Evolutionary conservation across 352 stramenopile genomes (phyloP).

Genomic region (Detonula confervacea): DNA sequence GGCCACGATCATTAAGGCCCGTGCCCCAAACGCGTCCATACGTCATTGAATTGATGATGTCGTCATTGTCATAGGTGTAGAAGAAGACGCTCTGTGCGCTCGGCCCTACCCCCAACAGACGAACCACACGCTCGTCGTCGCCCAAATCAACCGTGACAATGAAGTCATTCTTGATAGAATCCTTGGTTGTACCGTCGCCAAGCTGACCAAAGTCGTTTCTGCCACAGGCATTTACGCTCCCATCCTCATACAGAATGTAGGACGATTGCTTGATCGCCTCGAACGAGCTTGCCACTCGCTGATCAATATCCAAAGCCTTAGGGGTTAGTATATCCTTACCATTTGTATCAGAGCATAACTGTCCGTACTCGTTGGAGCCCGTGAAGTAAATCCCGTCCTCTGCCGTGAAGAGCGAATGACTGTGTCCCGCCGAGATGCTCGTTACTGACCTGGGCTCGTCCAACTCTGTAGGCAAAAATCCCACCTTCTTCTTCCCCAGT

Average conservation of each 20-base stretch:
- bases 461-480: slow-evolving; percentile 16
- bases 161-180: slow-evolving; percentile 1
- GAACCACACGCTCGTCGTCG: neutral
- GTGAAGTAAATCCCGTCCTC: slow-evolving; percentile 44
- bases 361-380: slow-evolving; percentile 50
- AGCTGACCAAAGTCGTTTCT: slow-evolving; percentile 30
- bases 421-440: slow-evolving; percentile 44
- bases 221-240: slow-evolving; percentile 22
- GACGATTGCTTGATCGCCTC: slow-evolving; percentile 31
- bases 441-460: slow-evolving; percentile 17
- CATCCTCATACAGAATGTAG: slow-evolving; percentile 25
- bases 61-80: slow-evolving; percentile 23
- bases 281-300: slow-evolving; percentile 21
- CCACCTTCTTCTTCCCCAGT: slow-evolving; percentile 24
- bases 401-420: slow-evolving; percentile 47
- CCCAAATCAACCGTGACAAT: neutral
- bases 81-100: slow-evolving; percentile 30
- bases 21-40: slow-evolving; percentile 34
- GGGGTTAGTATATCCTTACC: slow-evolving; percentile 18
- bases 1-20: slow-evolving; percentile 46
- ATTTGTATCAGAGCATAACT: slow-evolving; percentile 40
- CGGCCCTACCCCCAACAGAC: slow-evolving; percentile 9
- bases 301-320: slow-evolving; percentile 14
- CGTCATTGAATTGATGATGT: too few species aligned
- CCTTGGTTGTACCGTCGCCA: slow-evolving; percentile 3